Evolutionary conservation across 1,284 basidiomycete genomes (phyloP).

Genomic region (Cutaneotrichosporon dermatis): DNA sequence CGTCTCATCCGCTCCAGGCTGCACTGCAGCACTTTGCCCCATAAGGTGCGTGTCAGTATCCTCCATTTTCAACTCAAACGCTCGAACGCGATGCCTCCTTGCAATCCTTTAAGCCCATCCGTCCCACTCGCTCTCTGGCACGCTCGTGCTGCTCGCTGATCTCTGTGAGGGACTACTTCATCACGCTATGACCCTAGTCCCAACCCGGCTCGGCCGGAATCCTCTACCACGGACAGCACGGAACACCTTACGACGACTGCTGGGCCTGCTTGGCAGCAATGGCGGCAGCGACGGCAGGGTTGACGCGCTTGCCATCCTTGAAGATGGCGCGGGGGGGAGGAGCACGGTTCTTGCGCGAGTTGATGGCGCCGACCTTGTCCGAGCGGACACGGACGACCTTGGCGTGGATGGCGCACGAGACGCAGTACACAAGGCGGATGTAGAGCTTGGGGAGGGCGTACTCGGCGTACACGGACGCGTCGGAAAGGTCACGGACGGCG

Average conservation of each 20-base stretch:
- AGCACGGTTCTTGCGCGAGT: conserved; percentile 81
- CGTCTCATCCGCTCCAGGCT: no score
- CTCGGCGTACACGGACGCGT: conserved; percentile 93
- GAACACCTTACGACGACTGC: neutral
- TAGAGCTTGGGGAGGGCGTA: conserved; percentile 97
- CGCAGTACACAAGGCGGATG: conserved; percentile 98
- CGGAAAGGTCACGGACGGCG: conserved; percentile 94
- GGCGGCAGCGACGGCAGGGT: conserved; percentile 68
- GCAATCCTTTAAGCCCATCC: neutral
- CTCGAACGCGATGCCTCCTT: no score
- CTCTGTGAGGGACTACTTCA: conserved; percentile 14
- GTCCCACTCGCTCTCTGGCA: neutral
- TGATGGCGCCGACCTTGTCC: conserved; percentile 62
- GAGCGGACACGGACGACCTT: conserved; percentile 97
- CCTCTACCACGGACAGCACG: no score
- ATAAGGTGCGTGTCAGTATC: no score
- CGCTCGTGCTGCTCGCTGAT: no score
- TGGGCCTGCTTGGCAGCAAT: conserved; percentile 52
- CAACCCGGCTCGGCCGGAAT: neutral
- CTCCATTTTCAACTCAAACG: no score
- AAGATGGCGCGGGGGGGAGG: conserved; percentile 93
- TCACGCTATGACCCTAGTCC: conserved; percentile 17
- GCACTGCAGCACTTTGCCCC: no score
- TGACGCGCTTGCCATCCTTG: conserved; percentile 92
- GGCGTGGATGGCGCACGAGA: conserved; percentile 99